Base-by-base conservation (phyloP, 306 rosid species). In the Hippophae rhamnoides region DNA sequence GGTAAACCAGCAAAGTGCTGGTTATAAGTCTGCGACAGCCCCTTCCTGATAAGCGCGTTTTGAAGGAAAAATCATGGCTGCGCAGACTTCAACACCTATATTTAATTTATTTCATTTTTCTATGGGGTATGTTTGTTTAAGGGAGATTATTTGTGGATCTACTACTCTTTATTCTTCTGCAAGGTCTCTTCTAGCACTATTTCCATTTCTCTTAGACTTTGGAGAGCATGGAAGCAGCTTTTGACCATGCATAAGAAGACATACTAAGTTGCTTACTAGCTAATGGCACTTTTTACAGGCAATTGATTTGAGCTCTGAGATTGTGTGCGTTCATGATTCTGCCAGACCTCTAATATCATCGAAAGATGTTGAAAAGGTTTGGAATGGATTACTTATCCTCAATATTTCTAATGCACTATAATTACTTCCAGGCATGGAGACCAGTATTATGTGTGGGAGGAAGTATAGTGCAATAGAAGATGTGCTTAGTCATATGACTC, bases 241-340 rank as follows among this genome's bases (percentile, higher is more conserved):
- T 50, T 25, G 45, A 49, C 1, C 4, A 56, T 57, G 11, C 23
- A 47, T 63, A 46, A 11, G 43, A 63, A 49, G 53, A 43, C 46
- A 45, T 13, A 47, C 41, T 74, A 44, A 10, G 43, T 27, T 66
- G 13, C 43, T 44, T 13, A 58, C 68, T 18, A 23, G 64, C 53
- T 2, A 48, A 52, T 76, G 48, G 72, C 66, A 41, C 65, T 56
- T 70, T 69, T 63, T 67, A 26, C 89, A 92, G 99, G 95, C 85
- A 43, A 76, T 83, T 72, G 89, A 85, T 79, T 70, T 74, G 13
- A 73, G 56, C 78, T 85, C 95, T 9, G 86, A 87, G 71, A 92
- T 92, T 76, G 95, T 92, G 62, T 88, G 96, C 71, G 61, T 92
- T 72, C 99, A 92, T 71, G 99, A 88, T 80, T 92, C 99, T 68